Evolutionary conservation across 768 basidiomycete genomes (phyloP).

Genomic region (Lactifluus hygrophoroides): DNA sequence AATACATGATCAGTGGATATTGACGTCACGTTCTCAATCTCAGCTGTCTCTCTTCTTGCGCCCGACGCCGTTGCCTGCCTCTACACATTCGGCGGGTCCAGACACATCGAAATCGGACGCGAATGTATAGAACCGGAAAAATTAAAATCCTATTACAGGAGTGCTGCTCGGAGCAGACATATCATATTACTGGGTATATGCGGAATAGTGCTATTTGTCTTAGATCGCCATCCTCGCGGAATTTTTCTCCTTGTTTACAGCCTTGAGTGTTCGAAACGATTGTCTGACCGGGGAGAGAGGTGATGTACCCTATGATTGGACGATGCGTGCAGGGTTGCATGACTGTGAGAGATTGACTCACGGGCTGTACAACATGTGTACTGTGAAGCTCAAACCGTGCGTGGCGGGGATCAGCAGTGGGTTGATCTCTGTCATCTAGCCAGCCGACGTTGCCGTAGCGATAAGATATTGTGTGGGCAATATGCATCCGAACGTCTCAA

Average conservation of each 20-base stretch:
- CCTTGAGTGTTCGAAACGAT: neutral
- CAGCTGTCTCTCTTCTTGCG: constrained; percentile 18
- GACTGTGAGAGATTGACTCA: neutral
- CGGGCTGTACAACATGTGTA: neutral
- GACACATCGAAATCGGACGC: neutral
- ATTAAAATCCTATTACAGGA: neutral
- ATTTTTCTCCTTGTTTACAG: neutral
- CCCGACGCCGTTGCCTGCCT: constrained; percentile 6
- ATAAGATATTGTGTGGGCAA: neutral
- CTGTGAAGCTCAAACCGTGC: neutral
- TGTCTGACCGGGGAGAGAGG: neutral
- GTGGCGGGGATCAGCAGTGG: neutral
- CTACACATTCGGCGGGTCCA: neutral
- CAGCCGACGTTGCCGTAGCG: neutral
- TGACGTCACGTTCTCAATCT: constrained; percentile 5
- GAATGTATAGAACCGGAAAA: neutral
- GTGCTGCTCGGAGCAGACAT: neutral
- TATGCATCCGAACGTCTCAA: neutral
- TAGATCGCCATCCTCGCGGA: neutral
- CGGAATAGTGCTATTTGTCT: neutral
- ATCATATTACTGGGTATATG: neutral
- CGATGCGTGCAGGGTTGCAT: neutral
- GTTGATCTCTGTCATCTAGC: neutral
- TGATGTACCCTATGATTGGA: neutral
- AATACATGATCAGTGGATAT: neutral